Evolutionary conservation across 352 stramenopile genomes (phyloP).

Genomic region (Pythium rishiriense): DNA sequence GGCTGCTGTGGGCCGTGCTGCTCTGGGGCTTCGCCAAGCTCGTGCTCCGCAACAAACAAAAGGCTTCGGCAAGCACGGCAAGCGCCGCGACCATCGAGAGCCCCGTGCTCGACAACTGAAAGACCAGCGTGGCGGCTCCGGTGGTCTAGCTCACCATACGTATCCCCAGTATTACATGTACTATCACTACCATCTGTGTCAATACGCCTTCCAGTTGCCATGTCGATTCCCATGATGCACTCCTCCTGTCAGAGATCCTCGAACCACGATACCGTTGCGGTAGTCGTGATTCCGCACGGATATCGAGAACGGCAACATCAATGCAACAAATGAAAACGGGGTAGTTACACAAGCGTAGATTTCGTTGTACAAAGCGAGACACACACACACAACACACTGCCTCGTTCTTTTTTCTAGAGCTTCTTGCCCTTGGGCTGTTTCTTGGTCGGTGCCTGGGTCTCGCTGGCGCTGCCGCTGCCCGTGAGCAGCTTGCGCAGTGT

Average conservation of each 20-base stretch:
- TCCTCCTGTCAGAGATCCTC: too few relatives aligned
- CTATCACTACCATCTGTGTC: background rate
- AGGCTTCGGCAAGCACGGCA: background rate
- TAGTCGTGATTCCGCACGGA: too few relatives aligned
- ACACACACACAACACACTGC: background rate
- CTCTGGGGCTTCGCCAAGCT: conserved; percentile 37
- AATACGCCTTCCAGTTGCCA: too few relatives aligned
- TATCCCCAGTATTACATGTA: background rate
- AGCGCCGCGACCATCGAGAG: conserved; percentile 18
- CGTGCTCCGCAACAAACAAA: conserved; percentile 16
- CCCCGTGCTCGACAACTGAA: conserved; percentile 10
- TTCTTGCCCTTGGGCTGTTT: conserved; percentile 3
- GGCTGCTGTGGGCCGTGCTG: conserved; percentile 62
- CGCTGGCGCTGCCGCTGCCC: background rate
- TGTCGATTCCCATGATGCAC: too few relatives aligned
- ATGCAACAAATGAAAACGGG: too few relatives aligned
- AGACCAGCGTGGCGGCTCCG: background rate
- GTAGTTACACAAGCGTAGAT: background rate
- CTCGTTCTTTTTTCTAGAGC: conserved; percentile 2
- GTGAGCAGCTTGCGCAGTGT: conserved; percentile 11
- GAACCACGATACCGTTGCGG: too few relatives aligned
- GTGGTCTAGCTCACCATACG: background rate
- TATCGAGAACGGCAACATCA: too few relatives aligned
- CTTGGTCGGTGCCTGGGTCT: background rate
- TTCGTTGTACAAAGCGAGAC: too few relatives aligned